Percentiles rank a stretch among this genome's conserved stretches.
phyloP scores from a whole-genome alignment of 495 filamentous ascomycete species.

The Bathelium albidoporum region DNA sequence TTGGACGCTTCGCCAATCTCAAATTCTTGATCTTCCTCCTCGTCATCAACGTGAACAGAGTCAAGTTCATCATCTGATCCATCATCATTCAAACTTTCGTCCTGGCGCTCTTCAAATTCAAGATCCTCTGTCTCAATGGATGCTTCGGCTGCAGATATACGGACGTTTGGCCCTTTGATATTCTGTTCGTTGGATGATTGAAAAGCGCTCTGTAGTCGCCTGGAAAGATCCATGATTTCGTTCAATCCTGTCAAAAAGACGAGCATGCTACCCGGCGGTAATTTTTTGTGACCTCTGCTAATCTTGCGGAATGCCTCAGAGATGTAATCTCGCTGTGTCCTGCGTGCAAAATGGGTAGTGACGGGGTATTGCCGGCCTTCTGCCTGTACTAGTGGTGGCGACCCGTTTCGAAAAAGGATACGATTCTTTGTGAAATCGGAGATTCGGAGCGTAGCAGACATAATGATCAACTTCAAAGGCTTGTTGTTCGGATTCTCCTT shows the following conservation, averaged over 20 bases:
- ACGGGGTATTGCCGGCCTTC: conserved; percentile 93
- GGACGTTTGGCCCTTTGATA: conserved; percentile 51
- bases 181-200: conserved; percentile 42
- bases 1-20: conserved; percentile 39
- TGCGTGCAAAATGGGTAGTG: conserved; percentile 75
- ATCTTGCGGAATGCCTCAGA: conserved; percentile 85
- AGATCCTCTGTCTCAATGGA: conserved; percentile 80
- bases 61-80: conserved; percentile 22
- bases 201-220: conserved; percentile 65
- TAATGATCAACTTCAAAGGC: conserved; percentile 89
- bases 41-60: conserved; percentile 23
- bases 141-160: conserved; percentile 59
- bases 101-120: conserved; percentile 49
- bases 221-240: conserved; percentile 72
- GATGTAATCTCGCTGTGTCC: conserved; percentile 77
- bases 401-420: conserved; percentile 57
- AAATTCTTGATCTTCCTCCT: conserved; percentile 54
- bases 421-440: conserved; percentile 83
- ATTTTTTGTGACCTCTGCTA: conserved; percentile 75
- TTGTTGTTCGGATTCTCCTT: conserved; percentile 45
- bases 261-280: conserved; percentile 85
- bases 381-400: conserved; percentile 72
- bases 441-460: conserved; percentile 90
- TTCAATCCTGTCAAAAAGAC: conserved; percentile 94
- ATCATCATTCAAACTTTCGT: conserved; percentile 22